Evolutionary conservation across 495 filamentous ascomycete genomes (phyloP), one percentile per base, ranked within the genome.

Genomic region (Cenococcum geophilum): DNA sequence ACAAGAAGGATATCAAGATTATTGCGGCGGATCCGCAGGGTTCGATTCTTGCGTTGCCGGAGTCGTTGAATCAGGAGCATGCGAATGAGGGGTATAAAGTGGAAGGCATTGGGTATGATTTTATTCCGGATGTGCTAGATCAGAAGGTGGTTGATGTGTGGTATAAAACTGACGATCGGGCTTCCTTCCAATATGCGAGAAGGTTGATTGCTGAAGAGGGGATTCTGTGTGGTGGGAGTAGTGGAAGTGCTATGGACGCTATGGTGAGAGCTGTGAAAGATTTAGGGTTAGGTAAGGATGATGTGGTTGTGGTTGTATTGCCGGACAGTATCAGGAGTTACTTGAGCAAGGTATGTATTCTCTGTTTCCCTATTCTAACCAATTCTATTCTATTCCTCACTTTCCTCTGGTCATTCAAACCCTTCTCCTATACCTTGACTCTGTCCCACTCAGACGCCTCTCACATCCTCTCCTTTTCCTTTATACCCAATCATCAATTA

Each of bases 31-130:
- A 99, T 75, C 93, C 93, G 4, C 79, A 88, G 43, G 93, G 93
- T 4, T 92, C 87, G 35, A 87, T 97, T 66, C 78, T 99, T 22
- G 93, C 93, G 20, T 64, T 92, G 20, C 93, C 93, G 5, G 80
- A 83, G 59, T 60, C 74, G 8, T 76, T 97, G 56, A 97, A 99
- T 67, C 80, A 86, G 50, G 83, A 87, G 59, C 81, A 87, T 64
- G 82, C 79, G 35, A 89, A 96, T 70, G 86, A 88, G 64, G 79
- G 88, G 5, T 99, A 99, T 72, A 97, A 97, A 76, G 93, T 99
- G 0, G 93, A 99, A 76, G 93, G 93, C 21, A 97, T 99, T 69
- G 93, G 93, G 22, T 99, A 99, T 70, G 93, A 99, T 70, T 99
- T 99, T 70, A 88, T 97, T 56, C 93, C 93, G 5, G 87, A 96